A percentile compares a stretch with the other conserved stretches of the same genome.
phyloP scores from a whole-genome alignment of 768 basidiomycete species.

The Xanthoconium stramineum region DNA sequence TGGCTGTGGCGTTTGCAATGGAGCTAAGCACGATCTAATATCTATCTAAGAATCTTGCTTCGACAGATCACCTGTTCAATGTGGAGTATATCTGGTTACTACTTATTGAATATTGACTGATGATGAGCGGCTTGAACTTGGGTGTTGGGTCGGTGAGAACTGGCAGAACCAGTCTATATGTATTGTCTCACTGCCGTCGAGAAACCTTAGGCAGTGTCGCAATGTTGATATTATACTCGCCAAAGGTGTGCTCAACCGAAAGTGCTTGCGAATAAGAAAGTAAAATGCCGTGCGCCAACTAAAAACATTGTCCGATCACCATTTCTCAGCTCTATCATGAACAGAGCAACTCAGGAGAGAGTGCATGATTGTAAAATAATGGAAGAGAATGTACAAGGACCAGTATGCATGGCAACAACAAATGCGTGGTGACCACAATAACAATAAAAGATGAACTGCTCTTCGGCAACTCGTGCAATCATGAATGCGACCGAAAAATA shows the following conservation, averaged over 20 bases:
- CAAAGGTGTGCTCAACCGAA: too few species aligned
- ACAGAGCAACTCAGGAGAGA: neutral
- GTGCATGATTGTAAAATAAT: neutral
- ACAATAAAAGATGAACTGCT: neutral
- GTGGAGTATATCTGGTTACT: neutral
- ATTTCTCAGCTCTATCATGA: neutral
- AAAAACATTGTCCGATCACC: too few species aligned
- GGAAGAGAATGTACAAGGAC: neutral
- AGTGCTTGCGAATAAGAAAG: too few species aligned
- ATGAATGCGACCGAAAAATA: neutral
- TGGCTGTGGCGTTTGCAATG: constrained; percentile 75
- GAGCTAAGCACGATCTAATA: constrained; percentile 55
- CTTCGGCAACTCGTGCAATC: neutral
- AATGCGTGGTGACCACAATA: neutral
- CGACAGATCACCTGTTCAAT: neutral
- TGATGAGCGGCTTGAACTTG: too few species aligned
- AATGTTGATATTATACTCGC: too few species aligned
- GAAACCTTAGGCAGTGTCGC: too few species aligned
- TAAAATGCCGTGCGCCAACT: too few species aligned
- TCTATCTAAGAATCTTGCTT: neutral
- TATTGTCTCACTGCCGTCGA: too few species aligned
- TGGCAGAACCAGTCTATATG: too few species aligned
- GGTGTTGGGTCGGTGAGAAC: too few species aligned
- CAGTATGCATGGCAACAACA: neutral
- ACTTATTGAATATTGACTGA: too few species aligned